phyloP scores from a whole-genome alignment of 371 early-diverging fungal species.

The Mucor piriformis region DNA sequence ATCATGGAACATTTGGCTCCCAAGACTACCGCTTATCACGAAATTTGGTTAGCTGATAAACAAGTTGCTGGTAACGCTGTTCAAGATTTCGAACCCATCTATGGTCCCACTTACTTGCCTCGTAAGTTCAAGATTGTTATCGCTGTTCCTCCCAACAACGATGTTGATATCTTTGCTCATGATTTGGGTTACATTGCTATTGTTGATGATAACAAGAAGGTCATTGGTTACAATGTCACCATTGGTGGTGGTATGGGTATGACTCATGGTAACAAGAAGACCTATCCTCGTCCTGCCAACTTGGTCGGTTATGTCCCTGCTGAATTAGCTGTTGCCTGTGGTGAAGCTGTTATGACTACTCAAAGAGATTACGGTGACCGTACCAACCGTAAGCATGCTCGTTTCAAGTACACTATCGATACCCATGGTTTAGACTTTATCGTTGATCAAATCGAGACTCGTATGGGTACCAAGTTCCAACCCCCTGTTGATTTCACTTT shows the following conservation, averaged over 20 bases:
- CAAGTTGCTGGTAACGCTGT: slow-evolving; percentile 79
- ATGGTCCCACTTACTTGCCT: slow-evolving; percentile 90
- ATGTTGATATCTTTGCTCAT: slow-evolving; percentile 94
- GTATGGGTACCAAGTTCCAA: slow-evolving; percentile 74
- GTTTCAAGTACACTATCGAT: slow-evolving; percentile 96
- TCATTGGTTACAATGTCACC: slow-evolving; percentile 90
- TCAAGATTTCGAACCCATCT: slow-evolving; percentile 87
- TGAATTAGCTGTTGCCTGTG: slow-evolving; percentile 77
- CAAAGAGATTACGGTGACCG: slow-evolving; percentile 95
- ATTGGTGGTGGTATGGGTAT: slow-evolving; percentile 97
- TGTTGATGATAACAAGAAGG: slow-evolving; percentile 63
- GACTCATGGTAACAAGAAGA: slow-evolving; percentile 96
- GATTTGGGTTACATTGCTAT: slow-evolving; percentile 93
- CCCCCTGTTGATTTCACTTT: slow-evolving; percentile 72
- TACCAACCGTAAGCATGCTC: slow-evolving; percentile 95
- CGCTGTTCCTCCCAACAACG: slow-evolving; percentile 94
- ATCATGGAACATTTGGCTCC: slow-evolving; percentile 82
- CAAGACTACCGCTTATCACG: slow-evolving; percentile 88
- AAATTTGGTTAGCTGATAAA: slow-evolving; percentile 94
- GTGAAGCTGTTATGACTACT: slow-evolving; percentile 86
- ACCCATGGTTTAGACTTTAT: slow-evolving; percentile 91
- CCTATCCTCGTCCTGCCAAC: slow-evolving; percentile 86
- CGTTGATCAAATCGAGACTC: slow-evolving; percentile 79
- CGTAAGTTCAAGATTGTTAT: slow-evolving; percentile 95
- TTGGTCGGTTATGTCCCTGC: slow-evolving; percentile 79